Evolutionary conservation across 371 early-diverging fungal genomes (phyloP).

Genomic region (Furculomyces boomerangus): DNA sequence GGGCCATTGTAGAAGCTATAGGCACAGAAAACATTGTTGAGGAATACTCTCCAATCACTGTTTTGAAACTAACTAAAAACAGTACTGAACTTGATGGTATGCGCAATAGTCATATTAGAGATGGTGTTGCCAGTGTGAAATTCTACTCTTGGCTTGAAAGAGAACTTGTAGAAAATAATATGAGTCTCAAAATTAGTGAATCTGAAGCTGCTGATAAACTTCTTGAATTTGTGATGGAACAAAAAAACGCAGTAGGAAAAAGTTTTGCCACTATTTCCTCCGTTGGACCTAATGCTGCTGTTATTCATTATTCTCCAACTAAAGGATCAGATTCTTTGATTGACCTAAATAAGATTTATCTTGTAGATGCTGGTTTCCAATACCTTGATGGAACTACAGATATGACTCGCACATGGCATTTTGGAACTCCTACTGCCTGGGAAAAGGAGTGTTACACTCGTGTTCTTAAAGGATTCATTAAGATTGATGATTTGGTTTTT

Average conservation of each 20-base stretch:
- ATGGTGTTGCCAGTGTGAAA: conserved; percentile 77
- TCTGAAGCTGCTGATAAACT: conserved; percentile 64
- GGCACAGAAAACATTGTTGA: conserved; percentile 29
- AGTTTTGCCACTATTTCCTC: conserved; percentile 97
- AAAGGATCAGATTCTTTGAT: conserved; percentile 47
- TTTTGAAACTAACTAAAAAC: conserved; percentile 88
- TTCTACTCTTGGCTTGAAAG: conserved; percentile 94
- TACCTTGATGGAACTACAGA: conserved; percentile 98
- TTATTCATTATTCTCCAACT: conserved; percentile 96
- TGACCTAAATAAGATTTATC: conserved; percentile 54
- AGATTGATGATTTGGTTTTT: conserved; percentile 70
- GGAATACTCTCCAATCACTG: conserved; percentile 46
- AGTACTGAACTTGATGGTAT: conserved; percentile 82
- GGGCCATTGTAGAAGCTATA: conserved; percentile 41
- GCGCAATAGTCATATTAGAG: conserved; percentile 80
- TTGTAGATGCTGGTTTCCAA: conserved; percentile 98
- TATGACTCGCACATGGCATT: conserved; percentile 91
- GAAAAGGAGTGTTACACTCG: conserved; percentile 90
- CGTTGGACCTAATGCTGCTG: conserved; percentile 91
- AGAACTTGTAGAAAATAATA: conserved; percentile 38
- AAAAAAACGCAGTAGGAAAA: conserved; percentile 60
- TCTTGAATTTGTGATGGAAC: conserved; percentile 46
- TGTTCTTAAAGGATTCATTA: conserved; percentile 95
- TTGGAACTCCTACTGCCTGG: conserved; percentile 69
- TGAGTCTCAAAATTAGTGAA: conserved; percentile 40